Percentiles rank a stretch among this genome's conserved stretches.
Conservation (phyloP, 1,139 yeast species). For the Trichomonascaceae sp. region DNA sequence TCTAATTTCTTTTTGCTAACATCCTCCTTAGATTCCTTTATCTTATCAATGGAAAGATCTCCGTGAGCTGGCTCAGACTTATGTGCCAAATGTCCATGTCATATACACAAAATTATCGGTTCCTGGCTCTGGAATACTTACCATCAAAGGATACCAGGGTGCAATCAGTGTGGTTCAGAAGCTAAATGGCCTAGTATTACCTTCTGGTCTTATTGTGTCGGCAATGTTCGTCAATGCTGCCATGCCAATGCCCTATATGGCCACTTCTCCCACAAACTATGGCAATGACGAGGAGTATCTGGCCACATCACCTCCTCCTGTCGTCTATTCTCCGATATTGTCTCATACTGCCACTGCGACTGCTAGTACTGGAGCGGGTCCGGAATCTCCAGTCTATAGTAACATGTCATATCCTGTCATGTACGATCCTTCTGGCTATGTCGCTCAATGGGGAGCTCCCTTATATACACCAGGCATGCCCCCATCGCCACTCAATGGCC, state of each 20-base stretch:
- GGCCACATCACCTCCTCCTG: constrained; percentile 12
- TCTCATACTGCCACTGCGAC: constrained; percentile 2
- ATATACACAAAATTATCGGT: constrained; percentile 17
- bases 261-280: constrained; percentile 6
- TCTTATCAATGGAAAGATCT: constrained; percentile 19
- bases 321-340: constrained; percentile 7
- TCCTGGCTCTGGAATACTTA: constrained; percentile 18
- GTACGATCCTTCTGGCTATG: constrained; percentile 6
- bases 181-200: constrained; percentile 16
- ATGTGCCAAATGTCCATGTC: constrained; percentile 15
- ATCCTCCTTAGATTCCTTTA: constrained; percentile 12
- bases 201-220: constrained; percentile 16
- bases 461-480: neutral
- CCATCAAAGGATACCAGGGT: constrained; percentile 16
- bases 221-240: constrained; percentile 15
- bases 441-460: neutral
- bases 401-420: constrained; percentile 5
- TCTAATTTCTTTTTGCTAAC: neutral
- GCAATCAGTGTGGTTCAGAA: constrained; percentile 17
- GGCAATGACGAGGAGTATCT: constrained; percentile 1
- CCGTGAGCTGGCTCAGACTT: constrained; percentile 15
- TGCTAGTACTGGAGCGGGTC: neutral
- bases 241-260: constrained; percentile 2
- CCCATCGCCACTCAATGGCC: neutral
- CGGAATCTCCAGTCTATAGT: constrained; percentile 2